Percentiles rank a stretch among this genome's conserved stretches.
Evolutionary conservation across 2,329 filamentous ascomycete species (phyloP).

Genomic region (Aspergillus arachidicola): DNA sequence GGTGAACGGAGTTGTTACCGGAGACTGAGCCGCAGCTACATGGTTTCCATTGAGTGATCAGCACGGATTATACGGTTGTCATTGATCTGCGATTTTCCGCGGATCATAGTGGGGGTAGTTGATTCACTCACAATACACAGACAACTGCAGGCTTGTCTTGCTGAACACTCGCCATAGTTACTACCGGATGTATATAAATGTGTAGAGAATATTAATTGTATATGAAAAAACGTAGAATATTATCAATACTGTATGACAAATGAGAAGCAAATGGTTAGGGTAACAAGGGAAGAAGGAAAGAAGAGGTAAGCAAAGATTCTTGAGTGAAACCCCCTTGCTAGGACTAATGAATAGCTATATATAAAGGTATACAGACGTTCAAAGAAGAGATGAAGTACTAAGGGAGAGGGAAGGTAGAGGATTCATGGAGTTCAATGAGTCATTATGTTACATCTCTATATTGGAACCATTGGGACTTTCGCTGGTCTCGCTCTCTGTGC

Average conservation of each 20-base stretch:
- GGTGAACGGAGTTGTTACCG: slow-evolving; percentile 72
- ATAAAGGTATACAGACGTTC: not conserved
- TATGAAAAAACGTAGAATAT: not conserved
- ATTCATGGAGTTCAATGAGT: not conserved
- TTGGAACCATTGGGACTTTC: not conserved
- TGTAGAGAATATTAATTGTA: not conserved
- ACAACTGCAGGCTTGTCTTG: slow-evolving; percentile 63
- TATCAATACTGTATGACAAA: not conserved
- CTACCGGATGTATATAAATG: not conserved
- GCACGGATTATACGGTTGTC: not conserved
- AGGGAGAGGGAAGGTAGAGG: not conserved
- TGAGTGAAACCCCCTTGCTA: not conserved
- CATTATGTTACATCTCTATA: not conserved
- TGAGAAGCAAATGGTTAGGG: not conserved
- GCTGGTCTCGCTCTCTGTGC: not conserved
- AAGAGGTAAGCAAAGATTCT: not conserved
- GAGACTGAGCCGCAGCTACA: slow-evolving; percentile 75
- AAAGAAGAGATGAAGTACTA: not conserved
- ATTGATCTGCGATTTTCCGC: not conserved
- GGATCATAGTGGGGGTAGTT: not conserved
- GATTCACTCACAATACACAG: slow-evolving; percentile 75
- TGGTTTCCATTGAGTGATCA: not conserved
- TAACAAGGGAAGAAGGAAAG: not conserved
- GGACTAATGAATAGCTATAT: not conserved
- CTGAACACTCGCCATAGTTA: slow-evolving; percentile 19